Evolutionary conservation across 2,329 filamentous ascomycete genomes (phyloP).

Genomic region (Xylariomycetidae sp.): DNA sequence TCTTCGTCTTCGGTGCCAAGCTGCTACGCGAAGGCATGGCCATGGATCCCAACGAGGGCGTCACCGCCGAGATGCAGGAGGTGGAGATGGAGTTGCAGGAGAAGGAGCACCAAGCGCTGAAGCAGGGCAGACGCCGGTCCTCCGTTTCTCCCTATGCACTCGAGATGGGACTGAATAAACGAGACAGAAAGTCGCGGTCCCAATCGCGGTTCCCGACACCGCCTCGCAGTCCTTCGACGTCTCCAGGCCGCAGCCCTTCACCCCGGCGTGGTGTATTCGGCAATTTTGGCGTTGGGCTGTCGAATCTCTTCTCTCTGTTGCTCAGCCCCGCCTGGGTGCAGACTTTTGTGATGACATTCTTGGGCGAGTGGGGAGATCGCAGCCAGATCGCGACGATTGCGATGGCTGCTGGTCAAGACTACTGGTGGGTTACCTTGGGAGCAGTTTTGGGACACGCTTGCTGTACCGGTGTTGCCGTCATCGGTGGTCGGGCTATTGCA

Average conservation of each 20-base stretch:
- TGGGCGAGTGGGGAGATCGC: slow-evolving; percentile 96
- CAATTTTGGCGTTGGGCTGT: slow-evolving; percentile 50
- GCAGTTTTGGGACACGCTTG: slow-evolving; percentile 81
- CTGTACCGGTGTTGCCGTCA: slow-evolving; percentile 86
- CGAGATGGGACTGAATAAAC: slow-evolving; percentile 70
- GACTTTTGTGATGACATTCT: slow-evolving; percentile 97
- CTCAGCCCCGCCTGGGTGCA: slow-evolving; percentile 97
- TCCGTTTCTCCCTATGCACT: slow-evolving; percentile 71
- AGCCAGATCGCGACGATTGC: slow-evolving; percentile 98
- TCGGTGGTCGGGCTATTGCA: slow-evolving; percentile 88
- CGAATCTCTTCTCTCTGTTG: slow-evolving; percentile 82
- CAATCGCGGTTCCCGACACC: slow-evolving; percentile 75
- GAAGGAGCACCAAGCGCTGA: slow-evolving; percentile 74
- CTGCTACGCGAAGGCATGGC: slow-evolving; percentile 80
- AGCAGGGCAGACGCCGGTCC: slow-evolving; percentile 60
- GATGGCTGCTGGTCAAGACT: slow-evolving; percentile 97
- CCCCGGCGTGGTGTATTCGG: slow-evolving; percentile 33
- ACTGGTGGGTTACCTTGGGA: slow-evolving; percentile 96
- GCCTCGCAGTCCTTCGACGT: slow-evolving; percentile 75
- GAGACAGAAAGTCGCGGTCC: slow-evolving; percentile 65
- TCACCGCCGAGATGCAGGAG: slow-evolving; percentile 96
- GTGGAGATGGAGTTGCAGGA: slow-evolving; percentile 91
- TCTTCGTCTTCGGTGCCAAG: slow-evolving; percentile 83
- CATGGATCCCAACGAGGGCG: slow-evolving; percentile 86
- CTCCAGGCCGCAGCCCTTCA: slow-evolving; percentile 58